phyloP scores from a whole-genome alignment of 2,329 filamentous ascomycete species.

The Pseudogymnoascus sp. region DNA sequence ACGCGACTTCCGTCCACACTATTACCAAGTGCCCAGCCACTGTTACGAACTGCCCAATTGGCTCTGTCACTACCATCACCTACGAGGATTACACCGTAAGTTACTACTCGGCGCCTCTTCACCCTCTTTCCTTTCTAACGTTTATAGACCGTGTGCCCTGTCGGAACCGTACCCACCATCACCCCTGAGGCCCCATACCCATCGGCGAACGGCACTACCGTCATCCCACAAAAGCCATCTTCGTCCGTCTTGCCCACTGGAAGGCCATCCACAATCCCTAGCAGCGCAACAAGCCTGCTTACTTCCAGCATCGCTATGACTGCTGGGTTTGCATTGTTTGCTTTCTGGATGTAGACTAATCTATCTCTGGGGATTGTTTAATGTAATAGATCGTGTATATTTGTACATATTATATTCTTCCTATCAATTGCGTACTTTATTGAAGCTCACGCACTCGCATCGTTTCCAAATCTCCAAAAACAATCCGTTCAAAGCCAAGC shows the following conservation, averaged over 20 bases:
- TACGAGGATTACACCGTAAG: background rate
- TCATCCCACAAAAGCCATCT: background rate
- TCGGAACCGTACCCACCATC: background rate
- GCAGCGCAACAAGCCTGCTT: background rate
- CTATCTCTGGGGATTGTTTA: background rate
- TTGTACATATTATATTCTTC: background rate
- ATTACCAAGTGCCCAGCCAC: slow-evolving; percentile 26
- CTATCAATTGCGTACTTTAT: background rate
- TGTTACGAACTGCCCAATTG: slow-evolving; percentile 32
- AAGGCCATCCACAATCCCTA: background rate
- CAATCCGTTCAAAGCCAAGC: no score
- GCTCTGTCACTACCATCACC: slow-evolving; percentile 28
- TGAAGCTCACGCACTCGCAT: background rate
- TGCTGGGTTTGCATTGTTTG: background rate
- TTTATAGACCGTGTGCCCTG: background rate
- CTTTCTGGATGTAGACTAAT: background rate
- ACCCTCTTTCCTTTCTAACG: background rate
- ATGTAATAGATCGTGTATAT: background rate
- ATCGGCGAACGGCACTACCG: background rate
- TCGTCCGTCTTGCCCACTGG: background rate
- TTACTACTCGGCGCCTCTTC: background rate
- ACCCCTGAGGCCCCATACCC: background rate
- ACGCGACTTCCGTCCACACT: slow-evolving; percentile 13
- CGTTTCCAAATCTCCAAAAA: background rate
- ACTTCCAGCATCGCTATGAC: slow-evolving; percentile 1